Evolutionary conservation across 306 rosid species (phyloP), one percentile per base, ranked within the genome.

Genomic region (Senna siamea): DNA sequence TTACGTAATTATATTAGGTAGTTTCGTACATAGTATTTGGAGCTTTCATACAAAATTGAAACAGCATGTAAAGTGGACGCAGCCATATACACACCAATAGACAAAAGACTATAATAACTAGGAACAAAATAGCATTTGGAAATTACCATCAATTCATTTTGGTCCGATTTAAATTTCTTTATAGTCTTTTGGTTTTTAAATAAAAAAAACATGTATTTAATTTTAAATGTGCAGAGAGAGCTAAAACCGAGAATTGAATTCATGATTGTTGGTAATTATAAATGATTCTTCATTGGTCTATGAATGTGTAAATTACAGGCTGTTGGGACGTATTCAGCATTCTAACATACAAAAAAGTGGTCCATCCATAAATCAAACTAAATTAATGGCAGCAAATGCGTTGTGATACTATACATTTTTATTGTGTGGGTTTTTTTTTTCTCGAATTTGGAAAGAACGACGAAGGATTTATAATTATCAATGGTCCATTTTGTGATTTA

Each of bases 1-100:
- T 56, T 9, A 44, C 37, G 14, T 48, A 62, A 57, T 78, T 13
- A 13, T 37, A 37, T 26, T 37, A 37, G 4, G 13, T 41, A 6
- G 47, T 41, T 81, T 76, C 87, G 40, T 2, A 37, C 23, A 80
- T 8, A 35, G 60, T 70, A 32, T 15, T 84, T 84, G 84, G 80
- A 84, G 75, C 56, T 70, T 70, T 50, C 70, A 19, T 20, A 60
- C 43, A 70, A 70, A 61, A 38, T 10, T 6, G 2, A 41, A 6
- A 41, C 50, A 38, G 47, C 47, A 32, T 70, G 30, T 63, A 30
- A 47, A 18, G 52, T 28, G 59, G 62, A 22, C 34, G 0, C 30
- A 62, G 28, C 20, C 53, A 44, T 22, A 34, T 50, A 65, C 59
- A 65, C 51, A 37, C 43, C 17, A 22, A 62, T 50, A 48, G 50